These are phyloP conservation scores for Cladophialophora bantiana DNA, from an alignment of 2,329 filamentous ascomycete species.

Conservation along the genomic window DNA sequence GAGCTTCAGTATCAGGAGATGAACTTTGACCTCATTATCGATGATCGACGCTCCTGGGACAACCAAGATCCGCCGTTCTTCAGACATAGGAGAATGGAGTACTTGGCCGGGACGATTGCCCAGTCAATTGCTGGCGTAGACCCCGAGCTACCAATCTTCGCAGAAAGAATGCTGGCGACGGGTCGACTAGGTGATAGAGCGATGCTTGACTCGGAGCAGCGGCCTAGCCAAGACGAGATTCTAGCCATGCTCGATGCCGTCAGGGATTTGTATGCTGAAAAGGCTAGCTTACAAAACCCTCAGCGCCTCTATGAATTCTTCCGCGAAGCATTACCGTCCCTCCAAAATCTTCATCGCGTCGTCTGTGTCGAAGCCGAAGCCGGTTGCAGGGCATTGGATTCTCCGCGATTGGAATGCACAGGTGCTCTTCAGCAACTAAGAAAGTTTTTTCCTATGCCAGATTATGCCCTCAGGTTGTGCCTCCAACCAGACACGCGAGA, in stretches of 20 bases:
- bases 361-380: conserved; percentile 13
- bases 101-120: not conserved
- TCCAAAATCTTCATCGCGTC: conserved; percentile 17
- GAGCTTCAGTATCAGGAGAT: conserved; percentile 27
- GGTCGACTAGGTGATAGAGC: too few relatives aligned
- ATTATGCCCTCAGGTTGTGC: conserved; percentile 3
- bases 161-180: too few relatives aligned
- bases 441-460: conserved; percentile 8
- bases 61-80: not conserved
- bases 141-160: too few relatives aligned
- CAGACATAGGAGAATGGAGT: not conserved
- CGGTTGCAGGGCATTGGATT: conserved; percentile 1
- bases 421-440: not conserved
- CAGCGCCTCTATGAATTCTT: conserved; percentile 7
- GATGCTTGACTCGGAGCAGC: not conserved
- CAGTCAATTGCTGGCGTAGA: not conserved
- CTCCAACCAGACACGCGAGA: not conserved
- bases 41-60: not conserved
- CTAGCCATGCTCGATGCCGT: not conserved
- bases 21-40: conserved; percentile 2
- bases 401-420: not conserved
- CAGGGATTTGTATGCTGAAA: conserved; percentile 1
- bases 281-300: not conserved
- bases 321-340: conserved; percentile 4
- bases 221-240: not conserved